Percentiles rank a stretch among this genome's conserved stretches.
phyloP scores from a whole-genome alignment of 163 green algal genomes.

The Chlamydomonas reinhardtii region DNA sequence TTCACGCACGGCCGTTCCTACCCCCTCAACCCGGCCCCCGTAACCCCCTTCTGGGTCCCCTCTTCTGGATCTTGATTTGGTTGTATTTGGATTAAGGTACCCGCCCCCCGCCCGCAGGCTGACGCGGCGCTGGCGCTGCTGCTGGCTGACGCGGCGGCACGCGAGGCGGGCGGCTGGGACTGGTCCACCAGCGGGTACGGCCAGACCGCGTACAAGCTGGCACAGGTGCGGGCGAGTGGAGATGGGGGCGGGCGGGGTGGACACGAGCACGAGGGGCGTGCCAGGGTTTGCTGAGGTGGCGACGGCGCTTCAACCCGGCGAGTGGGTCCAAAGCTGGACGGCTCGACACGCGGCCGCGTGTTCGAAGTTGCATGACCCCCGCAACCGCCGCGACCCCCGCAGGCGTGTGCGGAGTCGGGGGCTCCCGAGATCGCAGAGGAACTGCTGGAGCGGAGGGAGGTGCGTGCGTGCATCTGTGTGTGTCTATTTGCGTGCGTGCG shows the following conservation, averaged over 20 bases:
- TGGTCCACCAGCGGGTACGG: conserved; percentile 51
- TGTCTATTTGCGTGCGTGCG: too few species aligned
- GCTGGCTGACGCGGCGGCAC: conserved; percentile 25
- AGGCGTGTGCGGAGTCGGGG: conserved; percentile 3
- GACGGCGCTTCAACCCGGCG: too few species aligned
- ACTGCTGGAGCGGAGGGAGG: conserved; percentile 32
- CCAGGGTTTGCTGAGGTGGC: too few species aligned
- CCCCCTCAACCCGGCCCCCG: too few species aligned
- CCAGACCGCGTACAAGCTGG: conserved; percentile 38
- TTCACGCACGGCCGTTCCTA: too few species aligned
- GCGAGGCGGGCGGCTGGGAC: conserved; percentile 41
- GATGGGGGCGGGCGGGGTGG: neutral
- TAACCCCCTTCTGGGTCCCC: too few species aligned
- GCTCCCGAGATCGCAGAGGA: conserved; percentile 22
- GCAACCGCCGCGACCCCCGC: too few species aligned
- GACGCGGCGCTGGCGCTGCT: conserved; percentile 37
- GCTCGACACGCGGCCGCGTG: too few species aligned
- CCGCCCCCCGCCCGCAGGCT: neutral
- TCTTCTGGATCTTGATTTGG: too few species aligned
- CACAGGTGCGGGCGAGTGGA: neutral
- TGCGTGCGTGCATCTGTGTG: neutral
- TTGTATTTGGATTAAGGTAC: too few species aligned
- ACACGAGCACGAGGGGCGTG: neutral
- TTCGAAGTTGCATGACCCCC: too few species aligned
- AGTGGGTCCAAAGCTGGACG: too few species aligned